Evolutionary conservation across 2,329 filamentous ascomycete species (phyloP), one percentile per base, ranked within the genome.

Genomic region (Drechslera avenae): DNA sequence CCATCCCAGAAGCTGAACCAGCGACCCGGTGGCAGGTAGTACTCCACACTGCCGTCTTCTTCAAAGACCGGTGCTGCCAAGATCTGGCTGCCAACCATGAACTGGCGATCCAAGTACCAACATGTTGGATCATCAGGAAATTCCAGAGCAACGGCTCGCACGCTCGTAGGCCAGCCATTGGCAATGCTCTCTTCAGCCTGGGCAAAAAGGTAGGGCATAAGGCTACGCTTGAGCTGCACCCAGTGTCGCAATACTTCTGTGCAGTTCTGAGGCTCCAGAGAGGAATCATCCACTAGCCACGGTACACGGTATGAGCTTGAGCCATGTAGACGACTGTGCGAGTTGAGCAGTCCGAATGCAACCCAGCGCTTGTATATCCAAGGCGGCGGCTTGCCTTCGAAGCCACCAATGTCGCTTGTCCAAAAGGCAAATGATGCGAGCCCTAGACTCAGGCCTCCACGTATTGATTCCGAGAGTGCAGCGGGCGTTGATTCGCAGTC

Each of bases 361-460:
- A 90, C 86, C 87, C 87, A 90, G 40, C 87, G 83, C 75, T 90
- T 90, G 73, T 90, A 90, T 61, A 90, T 82, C 76, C 84, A 86
- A 0, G 83, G 85, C 2, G 79, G 80, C 3, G 87, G 87, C 3
- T 74, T 81, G 2, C 87, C 87, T 65, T 90, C 87, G 60, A 90
- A 89, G 0, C 86, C 86, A 40, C 86, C 86, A 59, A 89, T 89
- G 64, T 89, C 86, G 56, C 83, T 85, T 28, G 83, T 85, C 86
- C 86, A 89, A 73, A 85, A 88, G 10, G 82, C 81, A 68, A 85
- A 88, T 2, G 86, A 86, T 36, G 81, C 84, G 1, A 89, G 74
- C 12, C 84, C 83, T 35, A 88, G 79, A 7, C 81, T 83, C 1
- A 89, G 73, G 0, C 86, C 86, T 12, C 86, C 86, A 7, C 86